phyloP scores from a whole-genome alignment of 1,284 basidiomycete species.

The Fomitopsis schrenkii region DNA sequence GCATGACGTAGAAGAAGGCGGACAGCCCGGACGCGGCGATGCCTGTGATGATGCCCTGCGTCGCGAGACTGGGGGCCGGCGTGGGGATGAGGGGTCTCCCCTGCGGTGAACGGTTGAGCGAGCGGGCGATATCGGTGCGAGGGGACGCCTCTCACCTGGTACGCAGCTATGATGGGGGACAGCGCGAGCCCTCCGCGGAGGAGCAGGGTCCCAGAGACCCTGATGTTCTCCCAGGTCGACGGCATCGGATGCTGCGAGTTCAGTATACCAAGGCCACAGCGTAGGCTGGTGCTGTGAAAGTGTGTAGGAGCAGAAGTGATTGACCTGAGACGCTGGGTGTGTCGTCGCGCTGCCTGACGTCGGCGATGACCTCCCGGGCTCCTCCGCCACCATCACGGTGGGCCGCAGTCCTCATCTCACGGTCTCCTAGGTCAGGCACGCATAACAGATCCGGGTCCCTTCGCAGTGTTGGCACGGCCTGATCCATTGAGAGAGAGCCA shows the following conservation, averaged over 20 bases:
- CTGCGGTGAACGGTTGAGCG: background rate
- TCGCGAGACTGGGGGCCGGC: background rate
- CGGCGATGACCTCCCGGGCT: no score
- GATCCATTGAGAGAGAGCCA: no score
- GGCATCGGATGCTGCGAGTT: background rate
- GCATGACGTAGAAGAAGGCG: background rate
- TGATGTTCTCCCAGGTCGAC: background rate
- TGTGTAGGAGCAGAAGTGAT: no score
- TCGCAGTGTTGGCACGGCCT: no score
- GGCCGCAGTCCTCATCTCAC: no score
- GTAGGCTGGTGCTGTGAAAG: no score
- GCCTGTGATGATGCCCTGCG: background rate
- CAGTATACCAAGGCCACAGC: background rate
- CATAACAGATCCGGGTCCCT: no score
- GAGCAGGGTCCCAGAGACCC: background rate
- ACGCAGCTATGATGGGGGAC: background rate
- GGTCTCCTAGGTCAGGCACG: no score
- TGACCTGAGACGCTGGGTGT: no score
- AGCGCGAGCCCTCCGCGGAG: constrained; percentile 1
- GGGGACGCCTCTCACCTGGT: background rate
- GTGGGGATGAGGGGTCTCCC: background rate
- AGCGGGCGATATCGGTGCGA: background rate
- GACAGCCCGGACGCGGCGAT: background rate
- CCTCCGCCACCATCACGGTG: no score
- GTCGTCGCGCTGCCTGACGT: no score